Evolutionary conservation across 2,329 filamentous ascomycete genomes (phyloP).

Genomic region (Claviceps capensis): DNA sequence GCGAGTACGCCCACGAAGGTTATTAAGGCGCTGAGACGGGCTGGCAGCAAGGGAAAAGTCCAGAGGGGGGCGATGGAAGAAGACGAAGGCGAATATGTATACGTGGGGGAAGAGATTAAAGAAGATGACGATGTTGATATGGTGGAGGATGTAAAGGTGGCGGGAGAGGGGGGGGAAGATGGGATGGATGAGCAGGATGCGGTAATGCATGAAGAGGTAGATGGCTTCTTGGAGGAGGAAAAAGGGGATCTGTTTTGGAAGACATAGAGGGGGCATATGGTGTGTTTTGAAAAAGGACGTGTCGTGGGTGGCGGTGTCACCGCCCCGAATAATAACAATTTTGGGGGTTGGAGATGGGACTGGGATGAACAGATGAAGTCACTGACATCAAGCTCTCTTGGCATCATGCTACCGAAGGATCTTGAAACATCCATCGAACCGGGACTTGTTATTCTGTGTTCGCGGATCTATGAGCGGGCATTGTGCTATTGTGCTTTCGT

Average conservation of each 20-base stretch:
- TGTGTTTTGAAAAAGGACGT: neutral
- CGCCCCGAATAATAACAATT: no score
- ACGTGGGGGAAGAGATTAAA: constrained; percentile 5
- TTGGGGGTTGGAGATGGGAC: neutral
- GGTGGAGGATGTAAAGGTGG: constrained; percentile 8
- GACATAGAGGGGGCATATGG: neutral
- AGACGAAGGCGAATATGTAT: neutral
- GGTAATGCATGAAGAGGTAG: neutral
- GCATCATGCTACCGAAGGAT: neutral
- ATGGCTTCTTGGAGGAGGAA: neutral
- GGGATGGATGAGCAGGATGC: neutral
- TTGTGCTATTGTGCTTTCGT: neutral
- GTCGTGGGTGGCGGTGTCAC: neutral
- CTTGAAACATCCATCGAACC: neutral
- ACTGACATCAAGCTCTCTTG: neutral
- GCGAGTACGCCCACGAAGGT: constrained; percentile 16
- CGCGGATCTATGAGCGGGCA: neutral
- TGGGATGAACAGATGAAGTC: neutral
- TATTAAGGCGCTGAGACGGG: constrained; percentile 15
- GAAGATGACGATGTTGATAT: constrained; percentile 9
- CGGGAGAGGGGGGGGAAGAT: neutral
- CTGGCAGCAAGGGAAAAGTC: constrained; percentile 12
- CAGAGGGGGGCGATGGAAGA: constrained; percentile 8
- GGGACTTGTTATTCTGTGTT: neutral
- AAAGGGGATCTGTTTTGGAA: neutral